Evolutionary conservation across 345 rosid genomes (phyloP), one percentile per base, ranked within the genome.

Genomic region (Noccaea caerulescens): DNA sequence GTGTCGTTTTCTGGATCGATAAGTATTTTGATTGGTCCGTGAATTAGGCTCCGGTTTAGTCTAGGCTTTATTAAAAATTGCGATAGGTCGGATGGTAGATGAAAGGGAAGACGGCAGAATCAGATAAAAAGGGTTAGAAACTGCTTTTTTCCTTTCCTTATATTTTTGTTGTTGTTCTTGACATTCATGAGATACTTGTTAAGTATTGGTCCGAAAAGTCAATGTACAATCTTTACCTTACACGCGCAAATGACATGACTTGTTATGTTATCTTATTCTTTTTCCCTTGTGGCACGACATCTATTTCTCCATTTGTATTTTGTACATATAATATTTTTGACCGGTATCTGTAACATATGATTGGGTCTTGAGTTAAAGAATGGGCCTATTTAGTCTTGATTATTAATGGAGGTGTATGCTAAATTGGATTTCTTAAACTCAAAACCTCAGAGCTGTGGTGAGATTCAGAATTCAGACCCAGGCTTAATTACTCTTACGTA

Each of bases 1-100:
- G 30, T 71, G 69, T 71, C 45, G 11, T 52, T 51, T 42, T 52
- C 38, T 51, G 4, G n/a, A 52, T 42, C 8, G 14, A 18, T 41
- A 25, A 27, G 27, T 25, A 25, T 27, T 3, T 61, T 39, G 8
- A 9, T 52, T 52, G 16, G 30, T 27, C 50, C 6, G 2, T 52
- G 10, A 20, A 42, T 3, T 42, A 52, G 49, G 13, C 2, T 66
- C 60, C 39, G 33, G 43, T 42, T 53, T 42, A 6, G 32, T 67
- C 37, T 51, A 12, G 38, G 66, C 42, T 13, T 49, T 43, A 10
- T 32, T 34, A 18, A 5, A 23, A 50, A 12, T 50, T 65, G 36
- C 10, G 51, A 44, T 45, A 45, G 45, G 16, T 13, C 20, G 9
- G 18, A 43, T 10, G 34, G 54, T 45, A 20, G 30, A 23, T 9